Evolutionary conservation across 352 stramenopile species (phyloP), one percentile per base, ranked within the genome.

Genomic region (Phytophthora fragariaefolia): DNA sequence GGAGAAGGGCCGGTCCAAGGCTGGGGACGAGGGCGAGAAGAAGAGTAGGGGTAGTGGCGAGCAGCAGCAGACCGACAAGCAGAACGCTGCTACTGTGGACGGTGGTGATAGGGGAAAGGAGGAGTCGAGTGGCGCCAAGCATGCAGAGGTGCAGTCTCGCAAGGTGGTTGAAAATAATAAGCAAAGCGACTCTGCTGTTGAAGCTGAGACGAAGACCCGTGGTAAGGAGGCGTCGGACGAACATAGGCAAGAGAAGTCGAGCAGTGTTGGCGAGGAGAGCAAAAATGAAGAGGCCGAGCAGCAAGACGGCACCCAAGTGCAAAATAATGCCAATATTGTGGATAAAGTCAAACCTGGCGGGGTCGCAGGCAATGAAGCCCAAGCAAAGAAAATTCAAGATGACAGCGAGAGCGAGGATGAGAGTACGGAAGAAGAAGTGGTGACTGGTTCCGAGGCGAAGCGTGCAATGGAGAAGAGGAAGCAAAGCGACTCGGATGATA

Each of bases 381-480:
- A 70, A 22, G 55, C 20, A n/a, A 59, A 58, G n/a, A 54, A 76
- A 54, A 32, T 28, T 45, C 26, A 61, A 64, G 40, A 13, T 24
- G 38, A 63, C 28, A 36, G 30, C 6, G 64, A 63, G 8, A 68
- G 58, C 45, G 64, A 63, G 30, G 28, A 24, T 15, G 58, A 52
- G 10, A 63, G 42, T 10, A 62, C 64, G 5, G 50, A 47, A 8
- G 65, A 69, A 26, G 52, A 61, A 50, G 36, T 32, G 36, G 40
- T 17, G 7, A 17, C 9, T 43, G 34, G 12, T 47, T 3, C n/a
- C n/a, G 24, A 47, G 18, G 20, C n/a, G 40, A 65, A 28, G 24
- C 47, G 46, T 38, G 34, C n/a, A 1, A 49, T 56, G 28, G 51
- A 57, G 43, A 55, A 12, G n/a, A 65, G 45, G 20, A 48, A 58